These are phyloP conservation scores for Pichia cabralensis DNA, from an alignment of 805 yeast species.

Conservation along the genomic window DNA sequence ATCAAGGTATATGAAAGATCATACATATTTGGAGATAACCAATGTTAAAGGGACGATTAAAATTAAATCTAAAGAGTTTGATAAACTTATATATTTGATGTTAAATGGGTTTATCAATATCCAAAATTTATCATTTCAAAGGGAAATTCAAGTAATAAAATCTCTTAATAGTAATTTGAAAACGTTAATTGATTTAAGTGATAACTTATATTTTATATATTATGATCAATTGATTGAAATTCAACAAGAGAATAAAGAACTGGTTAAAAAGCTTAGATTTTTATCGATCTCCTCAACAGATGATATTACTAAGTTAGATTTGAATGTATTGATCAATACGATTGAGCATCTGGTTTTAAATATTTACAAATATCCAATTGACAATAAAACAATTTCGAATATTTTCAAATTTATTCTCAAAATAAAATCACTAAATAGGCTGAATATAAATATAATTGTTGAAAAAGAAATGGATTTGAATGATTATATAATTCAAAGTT, in stretches of 20 bases:
- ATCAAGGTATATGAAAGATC: slow-evolving; percentile 2
- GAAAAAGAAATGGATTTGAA: slow-evolving; percentile 5
- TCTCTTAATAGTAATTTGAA: not conserved
- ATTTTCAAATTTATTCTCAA: slow-evolving; percentile 1
- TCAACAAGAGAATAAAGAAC: not conserved
- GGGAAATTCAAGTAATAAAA: slow-evolving; percentile 2
- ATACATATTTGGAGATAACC: slow-evolving; percentile 1
- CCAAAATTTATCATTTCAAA: slow-evolving; percentile 3
- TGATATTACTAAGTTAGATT: not conserved
- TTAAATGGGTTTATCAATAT: not conserved
- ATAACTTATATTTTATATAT: slow-evolving; percentile 1
- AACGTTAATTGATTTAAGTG: not conserved
- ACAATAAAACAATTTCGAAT: slow-evolving; percentile 1
- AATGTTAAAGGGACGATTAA: slow-evolving; percentile 2
- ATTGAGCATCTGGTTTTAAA: slow-evolving; percentile 1
- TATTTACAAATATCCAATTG: slow-evolving; percentile 4
- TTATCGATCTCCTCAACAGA: slow-evolving; percentile 2
- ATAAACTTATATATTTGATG: slow-evolving; percentile 1
- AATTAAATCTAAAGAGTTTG: not conserved
- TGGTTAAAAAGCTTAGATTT: slow-evolving; percentile 1
- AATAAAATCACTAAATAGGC: not conserved
- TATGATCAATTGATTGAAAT: slow-evolving; percentile 3
- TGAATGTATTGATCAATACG: too few relatives aligned
- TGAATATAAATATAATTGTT: slow-evolving; percentile 2
- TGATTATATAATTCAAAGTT: slow-evolving; percentile 1